A percentile compares a stretch with the other conserved stretches of the same genome.
phyloP scores from a whole-genome alignment of 1,284 basidiomycete species.

The Meira miltonrushii region DNA sequence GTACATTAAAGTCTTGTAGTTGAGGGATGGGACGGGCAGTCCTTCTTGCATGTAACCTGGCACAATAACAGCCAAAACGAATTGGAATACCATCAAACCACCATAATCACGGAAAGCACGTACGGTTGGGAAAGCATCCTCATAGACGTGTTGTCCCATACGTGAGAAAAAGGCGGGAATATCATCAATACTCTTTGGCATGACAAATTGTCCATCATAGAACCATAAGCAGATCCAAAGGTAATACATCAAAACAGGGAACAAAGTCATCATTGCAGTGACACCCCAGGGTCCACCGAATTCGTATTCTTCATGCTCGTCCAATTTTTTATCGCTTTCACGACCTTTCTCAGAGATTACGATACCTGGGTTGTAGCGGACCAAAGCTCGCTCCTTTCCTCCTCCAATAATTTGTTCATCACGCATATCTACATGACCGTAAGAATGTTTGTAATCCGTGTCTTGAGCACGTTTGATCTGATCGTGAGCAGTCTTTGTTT shows the following conservation, averaged over 20 bases:
- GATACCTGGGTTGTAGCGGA: slow-evolving; percentile 47
- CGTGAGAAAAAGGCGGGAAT: slow-evolving; percentile 71
- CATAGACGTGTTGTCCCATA: slow-evolving; percentile 77
- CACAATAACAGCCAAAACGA: slow-evolving; percentile 80
- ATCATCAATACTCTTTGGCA: slow-evolving; percentile 68
- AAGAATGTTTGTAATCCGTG: slow-evolving; percentile 27
- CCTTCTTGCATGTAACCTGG: slow-evolving; percentile 87
- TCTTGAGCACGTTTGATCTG: slow-evolving; percentile 10
- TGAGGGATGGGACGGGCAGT: slow-evolving; percentile 51
- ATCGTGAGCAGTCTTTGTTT: slow-evolving; percentile 10
- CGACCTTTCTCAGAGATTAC: slow-evolving; percentile 47
- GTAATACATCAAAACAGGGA: slow-evolving; percentile 92
- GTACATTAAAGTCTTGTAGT: slow-evolving; percentile 86
- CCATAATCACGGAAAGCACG: slow-evolving; percentile 70
- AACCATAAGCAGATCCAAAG: slow-evolving; percentile 97
- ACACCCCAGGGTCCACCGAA: slow-evolving; percentile 93
- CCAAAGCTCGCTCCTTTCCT: slow-evolving; percentile 38
- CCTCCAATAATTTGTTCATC: slow-evolving; percentile 50
- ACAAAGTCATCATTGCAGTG: slow-evolving; percentile 85
- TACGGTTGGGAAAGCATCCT: slow-evolving; percentile 82
- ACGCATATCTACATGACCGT: slow-evolving; percentile 40
- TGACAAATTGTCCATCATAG: slow-evolving; percentile 81
- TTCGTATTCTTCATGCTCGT: slow-evolving; percentile 62
- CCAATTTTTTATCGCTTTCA: slow-evolving; percentile 47
- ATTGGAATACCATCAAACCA: slow-evolving; percentile 81